Evolutionary conservation across 371 early-diverging fungal species (phyloP), one percentile per base, ranked within the genome.

Genomic region (Fennellomyces sp.): DNA sequence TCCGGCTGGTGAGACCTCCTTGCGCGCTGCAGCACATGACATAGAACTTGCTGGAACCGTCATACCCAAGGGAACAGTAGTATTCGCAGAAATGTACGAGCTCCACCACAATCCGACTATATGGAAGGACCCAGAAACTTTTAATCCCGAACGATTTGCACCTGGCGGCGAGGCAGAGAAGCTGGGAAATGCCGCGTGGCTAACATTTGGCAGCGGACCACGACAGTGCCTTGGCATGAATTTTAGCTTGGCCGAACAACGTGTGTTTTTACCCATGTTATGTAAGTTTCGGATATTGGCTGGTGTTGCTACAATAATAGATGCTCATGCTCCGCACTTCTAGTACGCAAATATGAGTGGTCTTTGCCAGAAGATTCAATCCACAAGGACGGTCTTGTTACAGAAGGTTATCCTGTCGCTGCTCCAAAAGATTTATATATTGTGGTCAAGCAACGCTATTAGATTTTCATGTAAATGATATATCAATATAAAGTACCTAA

Each of bases 181-280:
- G 3, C 60, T 60, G 7, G 57, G 36, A 21, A 57, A 49, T 0
- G 11, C 57, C n/a, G 11, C 79, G 7, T 83, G 72, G 73, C 47
- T 78, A 6, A 76, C 81, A 8, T 83, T 83, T 31, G 61, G 70
- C 33, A 63, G 68, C 31, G 80, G 81, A 25, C 55, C 68, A 5
- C 72, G 81, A 41, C 65, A 73, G 55, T 84, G 85, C 55, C 30
- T 67, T 15, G 68, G 64, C 3, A 60, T 56, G 33, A 58, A 64
- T 33, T 68, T 68, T 33, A 60, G 60, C 36, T 29, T 68, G 36
- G 29, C 31, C 19, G 68, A 63, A 41, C 68, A 63, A 23, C 35
- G 50, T 15, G 54, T 63, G 3, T 41, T 47, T 4, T 39, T 68
- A 45, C 28, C 57, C 12, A 65, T 65, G 65, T n/a, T 65, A 48